A percentile compares a stretch with the other conserved stretches of the same genome.
phyloP scores from a whole-genome alignment of 2,329 filamentous ascomycete genomes.

The Pseudocercospora pini-densiflorae region DNA sequence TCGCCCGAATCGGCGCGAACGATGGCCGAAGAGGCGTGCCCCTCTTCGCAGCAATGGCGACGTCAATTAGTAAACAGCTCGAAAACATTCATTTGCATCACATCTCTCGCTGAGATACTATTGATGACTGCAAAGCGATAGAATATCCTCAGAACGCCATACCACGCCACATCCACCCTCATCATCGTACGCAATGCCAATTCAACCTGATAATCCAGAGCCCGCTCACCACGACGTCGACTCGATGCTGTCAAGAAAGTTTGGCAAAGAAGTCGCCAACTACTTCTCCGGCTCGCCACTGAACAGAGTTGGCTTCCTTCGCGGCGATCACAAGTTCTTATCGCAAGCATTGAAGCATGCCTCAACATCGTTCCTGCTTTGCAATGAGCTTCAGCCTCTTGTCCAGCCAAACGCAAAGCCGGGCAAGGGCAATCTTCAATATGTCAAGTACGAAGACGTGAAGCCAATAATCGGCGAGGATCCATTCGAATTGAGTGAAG shows the following conservation, averaged over 20 bases:
- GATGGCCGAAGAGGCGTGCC: background rate
- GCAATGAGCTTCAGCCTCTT: conserved; percentile 79
- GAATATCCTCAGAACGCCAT: background rate
- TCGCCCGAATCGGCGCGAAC: background rate
- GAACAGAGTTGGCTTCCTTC: conserved; percentile 80
- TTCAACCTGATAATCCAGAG: conserved; percentile 56
- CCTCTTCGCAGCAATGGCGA: background rate
- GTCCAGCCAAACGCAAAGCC: conserved; percentile 45
- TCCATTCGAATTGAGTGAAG: conserved; percentile 73
- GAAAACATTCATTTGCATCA: background rate
- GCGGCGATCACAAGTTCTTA: conserved; percentile 72
- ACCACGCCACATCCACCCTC: background rate
- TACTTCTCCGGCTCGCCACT: conserved; percentile 80
- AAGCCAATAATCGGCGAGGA: conserved; percentile 70
- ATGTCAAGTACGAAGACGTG: conserved; percentile 71
- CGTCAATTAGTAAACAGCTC: background rate
- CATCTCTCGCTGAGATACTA: background rate
- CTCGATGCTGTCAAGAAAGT: conserved; percentile 75
- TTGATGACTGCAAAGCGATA: background rate
- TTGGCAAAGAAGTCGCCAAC: conserved; percentile 79
- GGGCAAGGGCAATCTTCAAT: conserved; percentile 61
- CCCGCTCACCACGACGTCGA: conserved; percentile 64
- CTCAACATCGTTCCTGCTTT: conserved; percentile 72
- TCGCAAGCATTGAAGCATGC: conserved; percentile 68
- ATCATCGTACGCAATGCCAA: conserved; percentile 18